Evolutionary conservation across 768 basidiomycete species (phyloP), one percentile per base, ranked within the genome.

Genomic region (Macrolepiota albuminosa): DNA sequence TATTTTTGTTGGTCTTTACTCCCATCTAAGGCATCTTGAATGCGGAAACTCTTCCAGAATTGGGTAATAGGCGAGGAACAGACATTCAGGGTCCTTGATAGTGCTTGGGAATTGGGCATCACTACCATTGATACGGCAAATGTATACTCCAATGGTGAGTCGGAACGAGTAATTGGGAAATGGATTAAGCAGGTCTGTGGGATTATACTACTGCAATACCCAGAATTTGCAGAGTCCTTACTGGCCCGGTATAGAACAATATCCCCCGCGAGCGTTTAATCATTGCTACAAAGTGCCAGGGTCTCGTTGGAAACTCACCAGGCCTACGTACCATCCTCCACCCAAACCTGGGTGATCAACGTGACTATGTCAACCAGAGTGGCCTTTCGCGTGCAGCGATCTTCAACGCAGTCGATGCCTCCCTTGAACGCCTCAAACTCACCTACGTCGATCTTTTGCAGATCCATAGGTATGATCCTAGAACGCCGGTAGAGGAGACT

Each of bases 51-150:
- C 21, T n/a, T 54, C 9, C 16, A 80, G 63, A 66, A 69, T 4
- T 85, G 84, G 84, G 76, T 84, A 8, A 62, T 81, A 26, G 76
- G 73, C 3, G 80, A 83, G 60, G 78, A 79, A 54, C 71, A 78
- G 54, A 71, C 75, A 0, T 54, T 79, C 11, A 64, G 75, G 55
- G 77, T 83, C 56, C 73, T 84, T 37, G 78, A 79, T 64, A 69
- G 71, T 4, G 84, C 83, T 55, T 83, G 69, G 71, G 70, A 70
- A 24, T 37, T 54, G 18, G 77, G 77, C 2, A 71, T 77, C 62
- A 72, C 70, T 52, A 75, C 74, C 4, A 72, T 74, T 58, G 77
- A 77, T 61, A 75, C 74, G 3, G 72, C 73, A 6, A 74, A 73
- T 46, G 70, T 64, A 4, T 79, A 79, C 64, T 71, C 69, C 11